These are phyloP conservation scores for Ceratobasidium sp. DNA, from an alignment of 1,284 basidiomycete genomes.

Conservation along the genomic window DNA sequence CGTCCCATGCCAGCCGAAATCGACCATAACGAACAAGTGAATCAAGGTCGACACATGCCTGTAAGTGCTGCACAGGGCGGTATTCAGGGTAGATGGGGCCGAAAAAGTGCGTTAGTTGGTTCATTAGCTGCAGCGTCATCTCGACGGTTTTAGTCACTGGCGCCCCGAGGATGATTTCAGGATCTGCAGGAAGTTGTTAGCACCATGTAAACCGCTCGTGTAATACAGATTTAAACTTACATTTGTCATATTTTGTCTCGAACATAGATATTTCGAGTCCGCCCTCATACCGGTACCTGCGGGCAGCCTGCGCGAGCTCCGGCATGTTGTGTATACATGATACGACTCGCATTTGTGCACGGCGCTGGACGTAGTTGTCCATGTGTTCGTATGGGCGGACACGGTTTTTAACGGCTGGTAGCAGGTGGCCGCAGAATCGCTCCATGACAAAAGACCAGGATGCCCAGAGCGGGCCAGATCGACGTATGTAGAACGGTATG, in stretches of 20 bases:
- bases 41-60: neutral
- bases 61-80: neutral
- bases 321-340: too few species aligned
- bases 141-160: neutral
- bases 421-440: conserved; percentile 39
- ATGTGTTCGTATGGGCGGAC: conserved; percentile 52
- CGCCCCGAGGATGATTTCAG: neutral
- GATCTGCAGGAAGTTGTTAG: neutral
- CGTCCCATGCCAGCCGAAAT: conserved; percentile 1
- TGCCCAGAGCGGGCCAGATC: too few species aligned
- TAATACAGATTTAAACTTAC: neutral
- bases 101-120: neutral
- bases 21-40: conserved; percentile 6
- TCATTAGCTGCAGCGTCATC: neutral
- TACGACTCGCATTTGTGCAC: conserved; percentile 48
- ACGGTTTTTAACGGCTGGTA: conserved; percentile 50
- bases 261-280: neutral
- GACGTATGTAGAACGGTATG: too few species aligned
- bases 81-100: neutral
- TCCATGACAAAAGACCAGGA: too few species aligned
- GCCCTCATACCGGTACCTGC: neutral
- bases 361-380: conserved; percentile 50
- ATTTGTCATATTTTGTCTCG: neutral
- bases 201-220: neutral
- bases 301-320: neutral